Percentiles rank a stretch among this genome's conserved stretches.
phyloP scores from a whole-genome alignment of 495 filamentous ascomycete species.

The Xylaria sp. region DNA sequence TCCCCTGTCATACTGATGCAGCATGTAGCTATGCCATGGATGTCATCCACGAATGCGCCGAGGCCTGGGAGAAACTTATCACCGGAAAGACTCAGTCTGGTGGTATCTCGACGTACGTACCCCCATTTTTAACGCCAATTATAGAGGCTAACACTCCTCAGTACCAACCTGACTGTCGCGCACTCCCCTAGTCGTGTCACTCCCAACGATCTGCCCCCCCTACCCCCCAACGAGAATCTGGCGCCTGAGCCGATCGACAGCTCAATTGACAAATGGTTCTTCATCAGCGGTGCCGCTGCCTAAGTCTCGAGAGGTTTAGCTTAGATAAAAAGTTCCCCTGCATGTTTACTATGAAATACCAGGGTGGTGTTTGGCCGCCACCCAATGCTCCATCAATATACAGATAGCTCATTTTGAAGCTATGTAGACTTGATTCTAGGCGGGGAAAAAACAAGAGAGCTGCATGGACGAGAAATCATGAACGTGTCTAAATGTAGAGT shows the following conservation, averaged over 20 bases:
- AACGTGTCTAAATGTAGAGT: constrained; percentile 1
- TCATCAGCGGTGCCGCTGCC: constrained; percentile 96
- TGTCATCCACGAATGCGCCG: constrained; percentile 91
- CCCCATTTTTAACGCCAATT: constrained; percentile 5
- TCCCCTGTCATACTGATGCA: constrained; percentile 34
- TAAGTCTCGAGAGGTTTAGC: constrained; percentile 51
- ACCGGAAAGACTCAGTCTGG: constrained; percentile 81
- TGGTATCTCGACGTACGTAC: constrained; percentile 81
- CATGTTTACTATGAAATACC: constrained; percentile 10
- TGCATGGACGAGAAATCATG: not conserved
- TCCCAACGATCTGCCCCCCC: constrained; percentile 67
- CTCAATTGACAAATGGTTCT: constrained; percentile 99
- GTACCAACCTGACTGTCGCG: constrained; percentile 77
- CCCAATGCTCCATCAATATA: not conserved
- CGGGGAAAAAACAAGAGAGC: not conserved
- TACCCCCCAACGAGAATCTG: constrained; percentile 78
- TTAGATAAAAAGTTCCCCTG: constrained; percentile 36
- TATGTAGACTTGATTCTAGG: not conserved
- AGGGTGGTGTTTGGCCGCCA: not conserved
- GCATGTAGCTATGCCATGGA: constrained; percentile 80
- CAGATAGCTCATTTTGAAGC: constrained; percentile 1
- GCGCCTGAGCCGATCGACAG: constrained; percentile 88
- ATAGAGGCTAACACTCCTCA: constrained; percentile 51
- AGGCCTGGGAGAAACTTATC: constrained; percentile 96
- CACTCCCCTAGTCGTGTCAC: constrained; percentile 73